Base-by-base conservation (phyloP, 768 basidiomycete species). In the Tricholoma sp. region DNA sequence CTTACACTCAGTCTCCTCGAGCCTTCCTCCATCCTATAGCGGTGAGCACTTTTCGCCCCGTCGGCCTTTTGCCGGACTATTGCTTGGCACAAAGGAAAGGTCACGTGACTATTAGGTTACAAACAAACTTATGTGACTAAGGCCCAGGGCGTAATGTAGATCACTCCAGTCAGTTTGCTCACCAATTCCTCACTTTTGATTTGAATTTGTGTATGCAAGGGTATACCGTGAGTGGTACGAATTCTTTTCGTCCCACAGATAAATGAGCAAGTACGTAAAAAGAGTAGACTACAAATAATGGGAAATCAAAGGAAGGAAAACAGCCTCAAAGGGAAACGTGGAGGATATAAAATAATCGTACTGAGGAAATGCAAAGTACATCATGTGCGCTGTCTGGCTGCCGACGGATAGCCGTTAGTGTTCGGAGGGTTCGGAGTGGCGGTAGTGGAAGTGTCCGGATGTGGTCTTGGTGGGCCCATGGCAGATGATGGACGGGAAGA, bases 271-370 rank as follows among this genome's bases (percentile, higher is more conserved):
- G 58, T 60, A 65, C 60, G 61, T 61, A 59, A 64, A 65, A 75
- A 76, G 73, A 24, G 73, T 84, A 80, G 78, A 83, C 72, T 84
- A 85, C 83, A 85, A 72, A 79, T 79, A 73, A 74, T 80, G 76
- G 69, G 24, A 72, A 77, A 74, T 72, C 73, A 72, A 70, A 70
- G 65, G 66, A 68, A 66, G 59, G 58, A 68, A 70, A 66, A 61
- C 59, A 62, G 59, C 61, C 55, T 58, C 58, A 60, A 64, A 62
- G 66, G 63, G 61, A 62, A 63, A 63, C 61, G 64, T 54, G 51
- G 55, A 58, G 62, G 54, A 56, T 59, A 62, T 57, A 57, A 61
- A 55, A 61, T 64, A 61, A 59, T 57, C 65, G 63, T 66, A 61
- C 63, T 67, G 54, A 58, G 61, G 58, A 66, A 65, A 64, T 59